Evolutionary conservation across 352 stramenopile species (phyloP).

Genomic region (Globisporangium uncinulatum): DNA sequence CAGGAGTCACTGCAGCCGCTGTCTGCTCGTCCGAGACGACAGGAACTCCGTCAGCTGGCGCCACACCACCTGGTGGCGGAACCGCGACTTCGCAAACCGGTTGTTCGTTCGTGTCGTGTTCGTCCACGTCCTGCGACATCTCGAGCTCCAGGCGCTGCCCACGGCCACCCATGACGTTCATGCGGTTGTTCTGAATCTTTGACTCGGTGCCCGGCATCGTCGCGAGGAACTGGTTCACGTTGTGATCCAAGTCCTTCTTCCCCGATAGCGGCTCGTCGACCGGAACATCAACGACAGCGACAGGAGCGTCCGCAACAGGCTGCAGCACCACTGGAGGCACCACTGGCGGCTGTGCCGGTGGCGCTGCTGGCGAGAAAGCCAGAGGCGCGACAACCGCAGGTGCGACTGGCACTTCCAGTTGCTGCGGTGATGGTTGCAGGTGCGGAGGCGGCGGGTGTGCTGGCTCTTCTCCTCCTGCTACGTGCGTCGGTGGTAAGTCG

Average conservation of each 20-base stretch:
- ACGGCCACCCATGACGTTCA: constrained; percentile 91
- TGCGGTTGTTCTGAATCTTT: constrained; percentile 86
- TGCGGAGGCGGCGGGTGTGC: constrained; percentile 6
- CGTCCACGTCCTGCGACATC: constrained; percentile 18
- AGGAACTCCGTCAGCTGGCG: not conserved
- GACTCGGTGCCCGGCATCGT: constrained; percentile 88
- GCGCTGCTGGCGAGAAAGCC: not conserved
- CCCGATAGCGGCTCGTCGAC: constrained; percentile 59
- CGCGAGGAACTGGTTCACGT: constrained; percentile 74
- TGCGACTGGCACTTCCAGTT: too few relatives aligned
- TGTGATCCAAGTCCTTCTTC: constrained; percentile 33
- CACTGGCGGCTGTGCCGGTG: not conserved
- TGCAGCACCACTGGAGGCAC: not conserved
- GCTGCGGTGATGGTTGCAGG: not conserved
- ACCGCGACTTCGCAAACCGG: not conserved
- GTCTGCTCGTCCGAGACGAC: not conserved
- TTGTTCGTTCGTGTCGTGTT: not conserved
- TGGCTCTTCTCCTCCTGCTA: constrained; percentile 5
- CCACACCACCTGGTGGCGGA: not conserved
- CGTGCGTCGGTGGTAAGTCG: constrained; percentile 19
- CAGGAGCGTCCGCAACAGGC: not conserved
- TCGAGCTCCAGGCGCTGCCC: constrained; percentile 84
- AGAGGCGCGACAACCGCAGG: too few relatives aligned
- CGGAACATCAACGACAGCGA: constrained; percentile 6
- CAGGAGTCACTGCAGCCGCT: not conserved